Evolutionary conservation across 495 filamentous ascomycete species (phyloP).

Genomic region (Corynascus novoguineensis): DNA sequence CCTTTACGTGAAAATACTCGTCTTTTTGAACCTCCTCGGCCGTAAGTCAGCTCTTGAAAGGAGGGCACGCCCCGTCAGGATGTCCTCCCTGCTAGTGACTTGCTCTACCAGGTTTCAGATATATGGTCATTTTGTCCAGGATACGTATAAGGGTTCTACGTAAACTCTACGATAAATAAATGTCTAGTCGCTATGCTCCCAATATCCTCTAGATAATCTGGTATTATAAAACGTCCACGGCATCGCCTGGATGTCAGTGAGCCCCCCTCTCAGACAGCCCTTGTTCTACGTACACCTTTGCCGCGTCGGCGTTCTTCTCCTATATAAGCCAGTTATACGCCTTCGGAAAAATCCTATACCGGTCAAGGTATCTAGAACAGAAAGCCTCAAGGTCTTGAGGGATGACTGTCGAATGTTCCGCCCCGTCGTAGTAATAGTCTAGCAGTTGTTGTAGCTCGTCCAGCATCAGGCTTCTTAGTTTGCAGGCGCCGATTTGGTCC

Average conservation of each 20-base stretch:
- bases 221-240: neutral
- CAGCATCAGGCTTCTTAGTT: neutral
- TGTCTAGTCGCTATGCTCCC: too few species aligned
- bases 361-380: neutral
- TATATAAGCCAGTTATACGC: slow-evolving; percentile 5
- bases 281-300: slow-evolving; percentile 14
- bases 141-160: too few species aligned
- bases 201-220: neutral
- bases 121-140: too few species aligned
- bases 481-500: neutral
- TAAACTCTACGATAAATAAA: too few species aligned
- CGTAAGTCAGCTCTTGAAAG: neutral
- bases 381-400: neutral
- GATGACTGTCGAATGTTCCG: neutral
- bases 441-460: slow-evolving; percentile 4
- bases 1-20: neutral
- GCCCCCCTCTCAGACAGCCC: neutral
- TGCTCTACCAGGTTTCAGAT: too few species aligned
- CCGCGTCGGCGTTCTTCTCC: neutral
- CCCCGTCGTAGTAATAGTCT: neutral
- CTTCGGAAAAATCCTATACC: neutral
- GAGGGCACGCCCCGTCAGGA: neutral
- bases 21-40: neutral
- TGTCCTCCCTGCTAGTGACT: neutral
- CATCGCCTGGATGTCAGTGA: neutral